Evolutionary conservation across 2,329 filamentous ascomycete genomes (phyloP).

Genomic region (Exutisphaerella laricina): DNA sequence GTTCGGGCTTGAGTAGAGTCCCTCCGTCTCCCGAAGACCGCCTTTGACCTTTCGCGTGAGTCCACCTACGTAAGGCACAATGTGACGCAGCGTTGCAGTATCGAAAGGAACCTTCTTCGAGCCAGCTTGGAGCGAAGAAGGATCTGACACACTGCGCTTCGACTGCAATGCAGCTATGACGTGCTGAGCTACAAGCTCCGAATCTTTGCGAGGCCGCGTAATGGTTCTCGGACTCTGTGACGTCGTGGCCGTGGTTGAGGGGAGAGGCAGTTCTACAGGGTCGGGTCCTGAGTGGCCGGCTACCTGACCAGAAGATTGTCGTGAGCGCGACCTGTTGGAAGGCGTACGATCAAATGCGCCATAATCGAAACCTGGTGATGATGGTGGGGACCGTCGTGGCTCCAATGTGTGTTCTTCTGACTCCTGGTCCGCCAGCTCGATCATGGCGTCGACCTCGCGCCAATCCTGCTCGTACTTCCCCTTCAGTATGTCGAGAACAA

Average conservation of each 20-base stretch:
- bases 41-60: slow-evolving; percentile 47
- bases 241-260: neutral
- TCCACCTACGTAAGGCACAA: slow-evolving; percentile 51
- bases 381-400: slow-evolving; percentile 50
- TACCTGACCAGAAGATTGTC: slow-evolving; percentile 1
- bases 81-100: slow-evolving; percentile 57
- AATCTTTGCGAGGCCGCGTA: slow-evolving; percentile 49
- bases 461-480: slow-evolving; percentile 59
- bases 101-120: slow-evolving; percentile 59
- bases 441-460: slow-evolving; percentile 81
- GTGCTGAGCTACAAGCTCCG: slow-evolving; percentile 54
- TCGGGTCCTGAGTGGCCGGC: neutral
- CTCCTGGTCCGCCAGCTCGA: slow-evolving; percentile 69
- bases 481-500: slow-evolving; percentile 59
- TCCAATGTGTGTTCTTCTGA: slow-evolving; percentile 51
- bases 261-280: slow-evolving; percentile 3
- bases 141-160: slow-evolving; percentile 26
- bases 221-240: slow-evolving; percentile 22
- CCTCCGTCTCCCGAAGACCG: slow-evolving; percentile 43
- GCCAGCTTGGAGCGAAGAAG: slow-evolving; percentile 22
- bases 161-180: slow-evolving; percentile 56
- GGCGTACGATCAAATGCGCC: slow-evolving; percentile 50
- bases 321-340: slow-evolving; percentile 7
- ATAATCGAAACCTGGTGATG: slow-evolving; percentile 53
- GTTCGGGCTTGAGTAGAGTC: slow-evolving; percentile 42